These are phyloP conservation scores for Schizothecium vesticola DNA, from an alignment of 495 filamentous ascomycete species.

Conservation along the genomic window DNA sequence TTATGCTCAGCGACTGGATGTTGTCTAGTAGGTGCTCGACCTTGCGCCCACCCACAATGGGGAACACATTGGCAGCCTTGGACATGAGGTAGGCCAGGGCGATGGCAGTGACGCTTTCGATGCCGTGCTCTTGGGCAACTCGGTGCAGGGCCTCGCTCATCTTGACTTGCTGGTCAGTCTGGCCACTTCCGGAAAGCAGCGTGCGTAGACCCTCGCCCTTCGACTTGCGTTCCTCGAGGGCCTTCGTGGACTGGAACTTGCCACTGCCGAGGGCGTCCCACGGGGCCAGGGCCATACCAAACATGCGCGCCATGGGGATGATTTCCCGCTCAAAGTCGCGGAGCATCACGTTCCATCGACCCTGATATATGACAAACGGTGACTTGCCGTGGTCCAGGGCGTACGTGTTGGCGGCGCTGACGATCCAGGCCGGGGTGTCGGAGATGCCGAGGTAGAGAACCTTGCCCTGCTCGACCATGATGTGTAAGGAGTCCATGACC, in stretches of 20 bases:
- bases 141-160: conserved; percentile 45
- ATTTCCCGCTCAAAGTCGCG: conserved; percentile 58
- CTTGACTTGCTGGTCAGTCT: conserved; percentile 36
- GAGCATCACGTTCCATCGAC: conserved; percentile 53
- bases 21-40: conserved; percentile 60
- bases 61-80: conserved; percentile 47
- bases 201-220: conserved; percentile 29
- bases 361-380: conserved; percentile 64
- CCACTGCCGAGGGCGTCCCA: conserved; percentile 54
- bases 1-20: conserved; percentile 53
- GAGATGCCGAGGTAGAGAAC: conserved; percentile 60
- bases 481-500: conserved; percentile 56
- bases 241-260: conserved; percentile 44
- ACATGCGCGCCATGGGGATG: conserved; percentile 51
- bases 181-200: conserved; percentile 20
- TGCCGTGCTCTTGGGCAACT: conserved; percentile 48
- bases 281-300: conserved; percentile 56
- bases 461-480: conserved; percentile 54
- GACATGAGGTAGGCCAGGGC: conserved; percentile 52
- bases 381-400: conserved; percentile 55
- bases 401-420: conserved; percentile 55
- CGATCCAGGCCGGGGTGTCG: conserved; percentile 62
- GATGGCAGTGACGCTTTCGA: conserved; percentile 35
- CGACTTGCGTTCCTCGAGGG: conserved; percentile 34
- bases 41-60: conserved; percentile 53